Percentiles rank a stretch among this genome's conserved stretches.
These are phyloP conservation scores for Scheffersomyces cryptocercus DNA, from an alignment of 1,139 yeast genomes.

Conservation along the genomic window DNA sequence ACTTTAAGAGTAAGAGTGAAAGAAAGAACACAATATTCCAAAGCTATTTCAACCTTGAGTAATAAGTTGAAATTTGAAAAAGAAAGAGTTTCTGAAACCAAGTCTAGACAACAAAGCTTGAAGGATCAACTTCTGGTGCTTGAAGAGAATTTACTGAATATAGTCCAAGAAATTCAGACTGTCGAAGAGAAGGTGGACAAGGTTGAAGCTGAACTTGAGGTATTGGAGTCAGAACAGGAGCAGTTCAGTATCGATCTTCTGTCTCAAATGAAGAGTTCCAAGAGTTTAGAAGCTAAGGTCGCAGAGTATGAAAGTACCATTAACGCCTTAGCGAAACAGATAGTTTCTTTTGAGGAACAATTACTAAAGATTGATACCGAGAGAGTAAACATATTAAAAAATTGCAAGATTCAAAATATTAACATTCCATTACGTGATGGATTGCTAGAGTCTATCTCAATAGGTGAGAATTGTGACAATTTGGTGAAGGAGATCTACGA, in stretches of 20 bases:
- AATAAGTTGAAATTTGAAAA: conserved; percentile 66
- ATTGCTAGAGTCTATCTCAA: conserved; percentile 50
- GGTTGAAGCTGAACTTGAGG: conserved; percentile 52
- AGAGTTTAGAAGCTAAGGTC: conserved; percentile 30
- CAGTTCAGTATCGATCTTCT: conserved; percentile 24
- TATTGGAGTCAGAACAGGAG: conserved; percentile 38
- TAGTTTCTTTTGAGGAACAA: conserved; percentile 50
- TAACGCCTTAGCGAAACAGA: conserved; percentile 27
- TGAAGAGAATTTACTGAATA: conserved; percentile 31
- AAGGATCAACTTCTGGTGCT: conserved; percentile 31
- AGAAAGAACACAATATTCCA: conserved; percentile 61
- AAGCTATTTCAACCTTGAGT: conserved; percentile 60
- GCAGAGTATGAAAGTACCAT: conserved; percentile 38
- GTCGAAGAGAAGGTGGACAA: conserved; percentile 42
- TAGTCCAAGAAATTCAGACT: conserved; percentile 29
- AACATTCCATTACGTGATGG: conserved; percentile 67
- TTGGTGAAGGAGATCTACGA: conserved; percentile 44
- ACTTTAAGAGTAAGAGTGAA: conserved; percentile 59
- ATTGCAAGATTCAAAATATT: conserved; percentile 74
- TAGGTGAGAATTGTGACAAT: conserved; percentile 39
- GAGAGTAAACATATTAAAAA: conserved; percentile 61
- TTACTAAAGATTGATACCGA: conserved; percentile 58
- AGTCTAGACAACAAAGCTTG: conserved; percentile 42
- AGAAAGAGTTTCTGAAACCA: conserved; percentile 54
- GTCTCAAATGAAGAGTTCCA: conserved; percentile 26